A percentile compares a stretch with the other conserved stretches of the same genome.
Evolutionary conservation across 768 basidiomycete genomes (phyloP).

Genomic region (Amanita pallidorosea): DNA sequence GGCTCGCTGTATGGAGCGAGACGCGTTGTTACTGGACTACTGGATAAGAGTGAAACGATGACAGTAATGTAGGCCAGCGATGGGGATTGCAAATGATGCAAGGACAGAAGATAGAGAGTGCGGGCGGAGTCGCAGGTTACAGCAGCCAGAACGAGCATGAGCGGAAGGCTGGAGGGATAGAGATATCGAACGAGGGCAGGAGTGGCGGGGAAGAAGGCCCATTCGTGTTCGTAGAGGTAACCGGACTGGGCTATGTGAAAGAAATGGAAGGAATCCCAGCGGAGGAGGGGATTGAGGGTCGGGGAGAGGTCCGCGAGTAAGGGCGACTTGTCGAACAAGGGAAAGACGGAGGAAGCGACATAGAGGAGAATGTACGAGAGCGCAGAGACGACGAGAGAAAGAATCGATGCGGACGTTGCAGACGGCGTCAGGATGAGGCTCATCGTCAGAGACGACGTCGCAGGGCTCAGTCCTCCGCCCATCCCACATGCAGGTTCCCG

Average conservation of each 20-base stretch:
- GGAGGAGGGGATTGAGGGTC: slow-evolving; percentile 28
- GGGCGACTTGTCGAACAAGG: slow-evolving; percentile 30
- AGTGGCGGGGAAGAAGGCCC: slow-evolving; percentile 78
- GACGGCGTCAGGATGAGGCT: background rate
- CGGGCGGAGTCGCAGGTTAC: slow-evolving; percentile 30
- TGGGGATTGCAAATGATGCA: slow-evolving; percentile 42
- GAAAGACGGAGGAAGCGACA: slow-evolving; percentile 16
- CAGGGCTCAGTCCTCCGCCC: slow-evolving; percentile 1
- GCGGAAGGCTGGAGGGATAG: slow-evolving; percentile 3
- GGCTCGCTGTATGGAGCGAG: slow-evolving; percentile 77
- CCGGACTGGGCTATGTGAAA: slow-evolving; percentile 47
- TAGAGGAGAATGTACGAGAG: slow-evolving; percentile 15
- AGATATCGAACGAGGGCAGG: slow-evolving; percentile 40
- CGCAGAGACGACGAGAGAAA: slow-evolving; percentile 7
- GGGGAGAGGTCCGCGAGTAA: slow-evolving; percentile 13
- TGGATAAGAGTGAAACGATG: slow-evolving; percentile 66
- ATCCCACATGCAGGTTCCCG: slow-evolving; percentile 7
- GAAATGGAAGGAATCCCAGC: slow-evolving; percentile 92
- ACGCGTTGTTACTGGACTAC: slow-evolving; percentile 66
- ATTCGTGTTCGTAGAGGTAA: slow-evolving; percentile 65
- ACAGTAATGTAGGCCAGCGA: slow-evolving; percentile 51
- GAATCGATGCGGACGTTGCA: slow-evolving; percentile 3
- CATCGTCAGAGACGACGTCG: slow-evolving; percentile 7
- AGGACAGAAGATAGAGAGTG: slow-evolving; percentile 48
- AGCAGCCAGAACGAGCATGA: slow-evolving; percentile 26